phyloP scores from a whole-genome alignment of 2,329 filamentous ascomycete genomes.

The Colletotrichum kahawae region DNA sequence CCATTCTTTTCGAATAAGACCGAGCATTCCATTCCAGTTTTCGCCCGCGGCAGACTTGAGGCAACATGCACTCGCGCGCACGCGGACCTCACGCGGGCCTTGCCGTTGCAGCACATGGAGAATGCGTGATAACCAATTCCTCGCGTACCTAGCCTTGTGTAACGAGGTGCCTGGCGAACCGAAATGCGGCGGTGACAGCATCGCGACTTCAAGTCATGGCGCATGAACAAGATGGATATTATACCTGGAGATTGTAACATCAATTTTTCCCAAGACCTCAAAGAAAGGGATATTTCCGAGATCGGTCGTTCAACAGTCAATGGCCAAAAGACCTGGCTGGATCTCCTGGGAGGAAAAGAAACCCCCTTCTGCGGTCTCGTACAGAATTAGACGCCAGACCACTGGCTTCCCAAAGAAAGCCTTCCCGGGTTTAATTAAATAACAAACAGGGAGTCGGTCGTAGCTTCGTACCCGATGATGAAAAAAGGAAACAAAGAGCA shows the following conservation, averaged over 20 bases:
- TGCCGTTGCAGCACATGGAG: background rate
- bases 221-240: background rate
- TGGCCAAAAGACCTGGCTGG: background rate
- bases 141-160: background rate
- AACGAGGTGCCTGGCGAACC: background rate
- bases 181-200: background rate
- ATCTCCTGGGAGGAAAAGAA: background rate
- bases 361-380: background rate
- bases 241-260: background rate
- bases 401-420: background rate
- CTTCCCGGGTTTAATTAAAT: background rate
- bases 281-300: background rate
- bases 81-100: background rate
- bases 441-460: background rate
- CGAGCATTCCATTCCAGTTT: background rate
- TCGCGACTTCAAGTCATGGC: background rate
- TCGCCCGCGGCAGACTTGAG: background rate
- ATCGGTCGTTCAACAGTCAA: background rate
- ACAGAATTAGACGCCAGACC: background rate
- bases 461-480: background rate
- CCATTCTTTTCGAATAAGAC: background rate
- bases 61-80: background rate
- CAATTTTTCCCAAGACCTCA: background rate
- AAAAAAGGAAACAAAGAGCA: background rate
- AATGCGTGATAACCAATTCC: background rate